A percentile compares a stretch with the other conserved stretches of the same genome.
Conservation (phyloP, 1,284 basidiomycete genomes). For the Ganoderma resinaceum region DNA sequence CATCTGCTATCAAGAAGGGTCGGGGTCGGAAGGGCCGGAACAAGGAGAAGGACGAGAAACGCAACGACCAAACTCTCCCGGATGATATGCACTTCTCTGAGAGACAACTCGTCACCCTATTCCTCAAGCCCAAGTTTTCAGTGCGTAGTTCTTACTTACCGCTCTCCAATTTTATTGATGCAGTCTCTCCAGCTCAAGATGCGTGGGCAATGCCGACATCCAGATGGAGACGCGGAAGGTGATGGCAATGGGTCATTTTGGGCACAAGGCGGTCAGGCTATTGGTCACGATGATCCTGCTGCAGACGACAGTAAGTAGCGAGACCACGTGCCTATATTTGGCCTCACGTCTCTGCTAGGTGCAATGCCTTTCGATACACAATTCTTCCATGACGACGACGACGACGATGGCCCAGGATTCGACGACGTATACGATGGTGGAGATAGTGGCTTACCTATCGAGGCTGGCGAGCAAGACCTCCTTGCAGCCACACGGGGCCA, state of each 20-base stretch:
- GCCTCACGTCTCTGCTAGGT: neutral
- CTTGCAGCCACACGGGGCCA: conserved; percentile 84
- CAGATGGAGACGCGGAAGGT: conserved; percentile 71
- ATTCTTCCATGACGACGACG: conserved; percentile 97
- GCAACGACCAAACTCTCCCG: conserved; percentile 84
- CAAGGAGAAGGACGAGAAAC: conserved; percentile 59
- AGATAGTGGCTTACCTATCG: conserved; percentile 50
- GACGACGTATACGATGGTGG: conserved; percentile 74
- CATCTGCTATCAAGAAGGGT: conserved; percentile 47
- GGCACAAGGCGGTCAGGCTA: conserved; percentile 86
- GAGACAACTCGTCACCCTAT: conserved; percentile 88
- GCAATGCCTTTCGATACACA: conserved; percentile 87
- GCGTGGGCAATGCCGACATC: conserved; percentile 69
- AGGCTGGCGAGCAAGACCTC: conserved; percentile 85
- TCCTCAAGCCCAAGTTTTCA: conserved; percentile 95
- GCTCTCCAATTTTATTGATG: neutral
- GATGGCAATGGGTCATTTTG: conserved; percentile 96
- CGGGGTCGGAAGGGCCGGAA: conserved; percentile 53
- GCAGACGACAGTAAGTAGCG: conserved; percentile 65
- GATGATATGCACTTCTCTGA: conserved; percentile 98
- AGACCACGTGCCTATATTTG: no score
- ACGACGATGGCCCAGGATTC: conserved; percentile 82
- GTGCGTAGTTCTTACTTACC: conserved; percentile 51
- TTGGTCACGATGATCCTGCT: conserved; percentile 59
- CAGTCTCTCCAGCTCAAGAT: conserved; percentile 68